Evolutionary conservation across 2,329 filamentous ascomycete genomes (phyloP).

Genomic region (Neocatenulostroma microsporum): DNA sequence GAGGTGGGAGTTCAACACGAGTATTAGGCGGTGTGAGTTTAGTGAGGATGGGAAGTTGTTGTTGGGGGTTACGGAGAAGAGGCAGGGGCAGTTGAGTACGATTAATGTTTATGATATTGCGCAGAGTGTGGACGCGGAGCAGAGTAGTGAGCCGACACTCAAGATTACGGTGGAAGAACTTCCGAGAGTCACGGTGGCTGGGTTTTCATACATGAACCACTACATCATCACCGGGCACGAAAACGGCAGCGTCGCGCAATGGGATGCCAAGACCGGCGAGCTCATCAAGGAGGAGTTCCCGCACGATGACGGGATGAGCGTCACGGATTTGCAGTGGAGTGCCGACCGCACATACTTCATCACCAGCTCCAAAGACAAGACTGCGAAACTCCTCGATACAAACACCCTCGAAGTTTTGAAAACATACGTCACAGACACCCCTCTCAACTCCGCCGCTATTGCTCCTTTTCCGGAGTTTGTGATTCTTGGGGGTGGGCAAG

Average conservation of each 20-base stretch:
- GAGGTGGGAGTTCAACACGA: slow-evolving; percentile 95
- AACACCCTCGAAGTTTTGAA: slow-evolving; percentile 87
- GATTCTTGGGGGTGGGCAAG: slow-evolving; percentile 95
- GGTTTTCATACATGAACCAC: slow-evolving; percentile 88
- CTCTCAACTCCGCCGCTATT: slow-evolving; percentile 90
- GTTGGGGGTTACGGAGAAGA: slow-evolving; percentile 94
- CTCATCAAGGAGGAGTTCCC: slow-evolving; percentile 70
- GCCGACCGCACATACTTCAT: slow-evolving; percentile 95
- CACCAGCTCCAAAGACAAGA: slow-evolving; percentile 97
- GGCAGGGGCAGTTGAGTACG: slow-evolving; percentile 89
- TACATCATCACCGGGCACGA: slow-evolving; percentile 98
- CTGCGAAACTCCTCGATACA: slow-evolving; percentile 81
- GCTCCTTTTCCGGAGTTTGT: slow-evolving; percentile 97
- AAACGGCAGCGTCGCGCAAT: slow-evolving; percentile 84
- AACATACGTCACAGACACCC: slow-evolving; percentile 85
- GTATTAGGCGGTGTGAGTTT: slow-evolving; percentile 97
- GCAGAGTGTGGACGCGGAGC: slow-evolving; percentile 71
- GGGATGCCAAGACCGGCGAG: slow-evolving; percentile 86
- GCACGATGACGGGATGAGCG: slow-evolving; percentile 74
- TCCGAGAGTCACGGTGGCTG: slow-evolving; percentile 94
- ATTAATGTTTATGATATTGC: slow-evolving; percentile 90
- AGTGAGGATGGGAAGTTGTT: slow-evolving; percentile 85
- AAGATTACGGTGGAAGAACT: slow-evolving; percentile 83
- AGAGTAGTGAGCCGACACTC: slow-evolving; percentile 72
- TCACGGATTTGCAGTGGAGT: slow-evolving; percentile 94